Conservation (phyloP, 192 early-diverging fungal species). For the Mortierella hygrophila region DNA sequence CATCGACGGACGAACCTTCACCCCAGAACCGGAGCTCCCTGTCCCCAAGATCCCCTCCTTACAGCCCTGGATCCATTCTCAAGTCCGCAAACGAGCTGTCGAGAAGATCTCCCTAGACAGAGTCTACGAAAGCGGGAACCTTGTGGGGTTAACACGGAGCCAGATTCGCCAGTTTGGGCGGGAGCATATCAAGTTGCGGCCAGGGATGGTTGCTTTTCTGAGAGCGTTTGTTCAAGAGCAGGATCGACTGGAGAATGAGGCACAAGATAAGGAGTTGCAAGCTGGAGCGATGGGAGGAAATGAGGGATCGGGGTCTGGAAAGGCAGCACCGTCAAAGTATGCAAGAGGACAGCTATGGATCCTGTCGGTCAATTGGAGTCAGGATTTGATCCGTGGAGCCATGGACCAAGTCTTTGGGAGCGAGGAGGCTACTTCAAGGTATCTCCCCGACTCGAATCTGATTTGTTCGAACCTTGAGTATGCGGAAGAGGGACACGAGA, state of each 20-base stretch:
- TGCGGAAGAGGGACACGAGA: constrained; percentile 30
- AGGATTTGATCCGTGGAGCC: constrained; percentile 47
- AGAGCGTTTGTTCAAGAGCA: constrained; percentile 34
- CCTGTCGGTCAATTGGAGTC: constrained; percentile 50
- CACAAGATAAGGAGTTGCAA: neutral
- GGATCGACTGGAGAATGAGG: neutral
- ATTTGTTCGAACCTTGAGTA: constrained; percentile 53
- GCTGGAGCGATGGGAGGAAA: neutral
- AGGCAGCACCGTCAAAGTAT: neutral
- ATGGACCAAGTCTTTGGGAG: constrained; percentile 55
- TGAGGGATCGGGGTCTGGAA: neutral
- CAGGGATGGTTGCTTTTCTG: constrained; percentile 37
- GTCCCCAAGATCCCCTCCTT: constrained; percentile 41
- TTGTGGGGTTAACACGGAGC: constrained; percentile 23
- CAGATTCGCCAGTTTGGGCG: constrained; percentile 51
- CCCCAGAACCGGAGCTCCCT: constrained; percentile 32
- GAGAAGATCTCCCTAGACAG: constrained; percentile 41
- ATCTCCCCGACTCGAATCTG: constrained; percentile 37
- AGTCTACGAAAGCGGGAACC: constrained; percentile 46
- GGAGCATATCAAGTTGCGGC: constrained; percentile 22
- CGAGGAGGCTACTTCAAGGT: constrained; percentile 28
- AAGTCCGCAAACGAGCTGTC: constrained; percentile 45
- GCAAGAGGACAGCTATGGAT: constrained; percentile 42
- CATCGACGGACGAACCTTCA: constrained; percentile 39
- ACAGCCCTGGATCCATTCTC: constrained; percentile 48